Evolutionary conservation across 176 grass and related monocot genomes (phyloP), one percentile per base, ranked within the genome.

Genomic region (Tuctoria greenei): DNA sequence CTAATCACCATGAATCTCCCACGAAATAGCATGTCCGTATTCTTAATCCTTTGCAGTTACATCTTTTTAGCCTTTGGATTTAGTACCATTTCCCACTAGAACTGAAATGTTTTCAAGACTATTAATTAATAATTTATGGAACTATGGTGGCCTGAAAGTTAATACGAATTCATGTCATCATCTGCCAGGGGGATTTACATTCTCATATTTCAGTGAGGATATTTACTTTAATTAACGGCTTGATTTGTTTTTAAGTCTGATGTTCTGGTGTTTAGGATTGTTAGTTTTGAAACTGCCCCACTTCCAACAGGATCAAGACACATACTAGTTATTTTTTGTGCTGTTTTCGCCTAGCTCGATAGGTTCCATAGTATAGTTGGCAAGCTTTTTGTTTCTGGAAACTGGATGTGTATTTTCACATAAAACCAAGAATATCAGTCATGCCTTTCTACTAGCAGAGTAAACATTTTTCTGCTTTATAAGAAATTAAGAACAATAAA

Each of bases 1-100:
- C 87, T 99, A 77, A 83, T 85, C 26, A 80, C 87, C 61, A 95
- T 99, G 92, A 99, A 99, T 86, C 96, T 99, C 71, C 96, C 96
- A 4, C 84, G 96, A 83, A 99, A 90, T 95, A 99, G 92, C 96
- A 95, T 95, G 96, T 99, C 83, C 51, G 85, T 90, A 77, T 65
- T 83, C 76, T 83, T 81, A 67, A 79, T 52, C 69, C 68, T 54
- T 80, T 74, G 47, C 27, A 43, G 36, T 66, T 90, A 63, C 44
- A 74, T 64, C 71, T 88, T 11, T n/a, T 28, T 79, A 69, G 31
- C 45, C 21, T 34, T 72, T 61, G 42, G 41, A 72, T 41, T 61
- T 73, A 26, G 63, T 54, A 43, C n/a, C 52, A 31, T 46, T 54
- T 79, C 51, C n/a, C 62, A 66, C 28, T 60, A 56, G 25, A 81